Evolutionary conservation across 805 yeast genomes (phyloP), one percentile per base, ranked within the genome.

Genomic region (Deakozyma indianensis): DNA sequence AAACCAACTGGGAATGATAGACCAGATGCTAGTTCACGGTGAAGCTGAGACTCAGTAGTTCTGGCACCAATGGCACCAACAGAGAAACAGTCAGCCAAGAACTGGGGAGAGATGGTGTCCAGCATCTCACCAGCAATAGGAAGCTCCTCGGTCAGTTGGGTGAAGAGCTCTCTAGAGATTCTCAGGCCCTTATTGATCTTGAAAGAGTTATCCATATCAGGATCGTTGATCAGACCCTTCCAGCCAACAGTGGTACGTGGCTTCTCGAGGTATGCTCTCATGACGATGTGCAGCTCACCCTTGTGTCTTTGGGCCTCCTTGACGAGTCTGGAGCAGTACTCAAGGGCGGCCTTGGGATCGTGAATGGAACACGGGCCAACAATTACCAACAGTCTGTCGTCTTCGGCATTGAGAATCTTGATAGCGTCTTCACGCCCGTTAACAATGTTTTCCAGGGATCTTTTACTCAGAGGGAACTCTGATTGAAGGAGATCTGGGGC

Each of bases 161-260:
- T 79, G 66, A 85, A 90, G 70, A 90, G 75, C 53, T 83, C 81
- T 65, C 98, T 77, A 3, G 96, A 74, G 49, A 87, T 80, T 60
- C 90, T 73, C 54, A 90, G 74, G 56, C 98, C 98, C 67, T 90
- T 88, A 72, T 90, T 90, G 63, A 90, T 90, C 56, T 87, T 78
- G 78, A 84, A 90, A 44, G 94, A 73, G 49, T 85, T 85, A 64
- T 90, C 94, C 56, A 90, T 81, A 58, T 92, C 95, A 25, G 98
- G 98, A 64, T 90, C 98, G 62, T 90, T 90, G 58, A 90, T 92
- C 53, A 90, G 73, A 55, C 98, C 98, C 68, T 90, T 90, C 98
- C 98, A 90, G 49, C 98, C 98, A 41, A 92, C 97, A 23, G 97
- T 90, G 44, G 98, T 90, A 68, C 98, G 79, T 56, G 98, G 98